Evolutionary conservation across 495 filamentous ascomycete species (phyloP).

Genomic region (Lophium mytilinum): DNA sequence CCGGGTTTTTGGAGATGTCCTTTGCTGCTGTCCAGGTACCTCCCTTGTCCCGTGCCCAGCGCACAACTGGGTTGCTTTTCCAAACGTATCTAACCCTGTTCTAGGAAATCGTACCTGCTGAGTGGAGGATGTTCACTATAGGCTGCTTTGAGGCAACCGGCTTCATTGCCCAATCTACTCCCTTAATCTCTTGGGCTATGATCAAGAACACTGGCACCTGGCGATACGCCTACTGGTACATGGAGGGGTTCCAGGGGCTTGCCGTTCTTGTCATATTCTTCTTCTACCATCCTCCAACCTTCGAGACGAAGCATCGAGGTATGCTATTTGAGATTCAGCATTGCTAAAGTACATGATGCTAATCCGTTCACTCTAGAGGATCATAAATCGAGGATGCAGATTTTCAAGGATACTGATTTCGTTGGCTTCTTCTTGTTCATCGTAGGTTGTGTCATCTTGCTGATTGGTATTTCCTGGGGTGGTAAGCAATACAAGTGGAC

Average conservation of each 20-base stretch:
- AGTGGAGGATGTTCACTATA: no score
- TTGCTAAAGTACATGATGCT: no score
- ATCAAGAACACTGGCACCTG: slow-evolving; percentile 18
- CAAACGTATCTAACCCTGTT: no score
- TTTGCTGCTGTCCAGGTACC: no score
- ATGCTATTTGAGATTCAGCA: no score
- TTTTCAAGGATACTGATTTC: slow-evolving; percentile 18
- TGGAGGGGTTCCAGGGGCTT: slow-evolving; percentile 20
- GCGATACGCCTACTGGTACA: slow-evolving; percentile 14
- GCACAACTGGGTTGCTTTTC: no score
- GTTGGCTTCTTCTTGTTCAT: slow-evolving; percentile 19
- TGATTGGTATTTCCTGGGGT: slow-evolving; percentile 19
- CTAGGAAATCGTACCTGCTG: no score
- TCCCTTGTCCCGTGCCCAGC: no score
- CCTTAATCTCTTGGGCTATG: slow-evolving; percentile 20
- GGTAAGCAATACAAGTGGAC: slow-evolving; percentile 20
- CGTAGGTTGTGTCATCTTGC: slow-evolving; percentile 14
- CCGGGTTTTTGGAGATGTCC: no score
- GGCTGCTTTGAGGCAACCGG: slow-evolving; percentile 20
- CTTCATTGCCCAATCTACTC: slow-evolving; percentile 21
- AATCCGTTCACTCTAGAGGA: no score
- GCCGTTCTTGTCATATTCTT: slow-evolving; percentile 14
- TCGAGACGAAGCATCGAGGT: slow-evolving; percentile 18
- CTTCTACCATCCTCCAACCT: slow-evolving; percentile 22
- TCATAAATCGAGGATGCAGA: slow-evolving; percentile 4